Evolutionary conservation across 1,284 basidiomycete genomes (phyloP).

Genomic region (Puccinia horiana): DNA sequence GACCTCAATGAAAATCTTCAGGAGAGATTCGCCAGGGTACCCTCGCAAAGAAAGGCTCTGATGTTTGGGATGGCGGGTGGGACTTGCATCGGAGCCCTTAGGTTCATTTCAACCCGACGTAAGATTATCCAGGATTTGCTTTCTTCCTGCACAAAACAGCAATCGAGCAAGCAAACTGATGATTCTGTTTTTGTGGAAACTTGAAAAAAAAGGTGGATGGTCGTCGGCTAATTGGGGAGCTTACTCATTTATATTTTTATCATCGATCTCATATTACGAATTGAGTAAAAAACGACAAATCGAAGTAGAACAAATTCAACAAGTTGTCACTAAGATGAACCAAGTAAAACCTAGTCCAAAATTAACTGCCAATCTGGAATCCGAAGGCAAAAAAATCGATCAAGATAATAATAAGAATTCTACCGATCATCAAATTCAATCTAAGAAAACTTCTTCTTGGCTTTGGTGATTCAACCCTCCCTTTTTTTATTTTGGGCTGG

Average conservation of each 20-base stretch:
- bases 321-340: constrained; percentile 40
- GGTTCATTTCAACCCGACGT: constrained; percentile 36
- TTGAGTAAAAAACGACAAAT: constrained; percentile 27
- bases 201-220: neutral
- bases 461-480: neutral
- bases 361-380: constrained; percentile 2
- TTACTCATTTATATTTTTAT: constrained; percentile 42
- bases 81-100: constrained; percentile 23
- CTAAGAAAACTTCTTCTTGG: neutral
- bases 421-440: neutral
- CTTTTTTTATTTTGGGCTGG: neutral
- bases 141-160: neutral
- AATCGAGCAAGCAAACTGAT: neutral
- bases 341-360: constrained; percentile 33
- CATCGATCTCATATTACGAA: constrained; percentile 40
- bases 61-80: constrained; percentile 43
- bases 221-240: constrained; percentile 37
- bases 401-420: neutral
- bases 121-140: neutral
- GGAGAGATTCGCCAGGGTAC: constrained; percentile 39
- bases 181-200: neutral
- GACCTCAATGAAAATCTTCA: constrained; percentile 24
- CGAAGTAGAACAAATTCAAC: constrained; percentile 36
- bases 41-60: constrained; percentile 40
- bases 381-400: neutral